Percentiles rank a stretch among this genome's conserved stretches.
phyloP scores from a whole-genome alignment of 1,139 yeast species.

The Yamadazyma spencermartinsiae region DNA sequence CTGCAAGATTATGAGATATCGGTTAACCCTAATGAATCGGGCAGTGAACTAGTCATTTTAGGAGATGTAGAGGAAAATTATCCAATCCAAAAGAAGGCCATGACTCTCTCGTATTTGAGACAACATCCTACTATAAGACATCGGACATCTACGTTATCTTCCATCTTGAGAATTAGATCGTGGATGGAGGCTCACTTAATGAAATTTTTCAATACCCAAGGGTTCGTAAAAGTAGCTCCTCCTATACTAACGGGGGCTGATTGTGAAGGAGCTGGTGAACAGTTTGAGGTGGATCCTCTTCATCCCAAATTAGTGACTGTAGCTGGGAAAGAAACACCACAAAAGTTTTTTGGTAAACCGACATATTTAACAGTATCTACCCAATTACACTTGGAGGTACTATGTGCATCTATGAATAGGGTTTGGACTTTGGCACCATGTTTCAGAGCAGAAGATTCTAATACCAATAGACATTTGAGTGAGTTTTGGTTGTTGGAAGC shows the following conservation, averaged over 20 bases:
- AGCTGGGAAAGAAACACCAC: slow-evolving; percentile 20
- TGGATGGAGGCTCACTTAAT: slow-evolving; percentile 55
- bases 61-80: slow-evolving; percentile 65
- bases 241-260: slow-evolving; percentile 88
- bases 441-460: slow-evolving; percentile 90
- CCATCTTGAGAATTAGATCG: slow-evolving; percentile 73
- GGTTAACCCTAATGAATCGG: slow-evolving; percentile 22
- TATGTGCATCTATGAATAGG: slow-evolving; percentile 70
- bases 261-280: slow-evolving; percentile 98
- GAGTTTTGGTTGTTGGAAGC: slow-evolving; percentile 99
- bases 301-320: slow-evolving; percentile 12
- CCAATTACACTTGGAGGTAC: slow-evolving; percentile 85
- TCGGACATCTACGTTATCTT: slow-evolving; percentile 64
- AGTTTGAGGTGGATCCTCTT: slow-evolving; percentile 55
- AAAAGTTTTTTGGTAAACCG: slow-evolving; percentile 61
- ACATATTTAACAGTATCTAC: slow-evolving; percentile 87
- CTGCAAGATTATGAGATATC: slow-evolving; percentile 35
- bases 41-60: slow-evolving; percentile 26
- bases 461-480: slow-evolving; percentile 86
- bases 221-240: slow-evolving; percentile 74
- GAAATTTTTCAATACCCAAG: slow-evolving; percentile 52
- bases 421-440: slow-evolving; percentile 94
- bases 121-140: slow-evolving; percentile 74
- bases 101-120: slow-evolving; percentile 66
- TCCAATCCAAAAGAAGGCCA: slow-evolving; percentile 83